Conservation (phyloP, 2,329 filamentous ascomycete species). For the Cyclaneusma minus region DNA sequence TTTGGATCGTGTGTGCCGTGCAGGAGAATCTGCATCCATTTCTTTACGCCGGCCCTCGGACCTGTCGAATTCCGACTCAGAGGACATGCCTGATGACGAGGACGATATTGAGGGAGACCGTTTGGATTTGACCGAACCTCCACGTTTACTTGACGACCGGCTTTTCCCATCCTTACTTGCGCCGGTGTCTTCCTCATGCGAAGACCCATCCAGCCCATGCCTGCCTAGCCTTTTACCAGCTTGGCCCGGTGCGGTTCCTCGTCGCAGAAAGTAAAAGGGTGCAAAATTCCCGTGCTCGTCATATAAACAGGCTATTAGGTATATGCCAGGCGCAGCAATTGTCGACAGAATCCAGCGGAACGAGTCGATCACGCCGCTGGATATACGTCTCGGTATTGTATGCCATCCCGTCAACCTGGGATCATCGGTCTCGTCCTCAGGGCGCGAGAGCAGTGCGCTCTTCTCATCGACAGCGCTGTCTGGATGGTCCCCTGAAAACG, state of each 20-base stretch:
- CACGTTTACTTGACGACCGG: no score
- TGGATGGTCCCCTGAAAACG: constrained; percentile 19
- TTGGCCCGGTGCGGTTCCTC: background rate
- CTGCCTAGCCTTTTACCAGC: no score
- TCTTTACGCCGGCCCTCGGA: constrained; percentile 15
- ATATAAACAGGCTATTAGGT: constrained; percentile 70
- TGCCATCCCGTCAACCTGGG: constrained; percentile 32
- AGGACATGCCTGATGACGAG: constrained; percentile 49
- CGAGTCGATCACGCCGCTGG: constrained; percentile 56
- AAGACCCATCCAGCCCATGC: no score
- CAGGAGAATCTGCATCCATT: constrained; percentile 7
- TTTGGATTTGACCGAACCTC: constrained; percentile 10
- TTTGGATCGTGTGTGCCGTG: constrained; percentile 46
- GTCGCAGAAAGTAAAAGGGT: constrained; percentile 51
- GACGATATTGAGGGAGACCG: constrained; percentile 21
- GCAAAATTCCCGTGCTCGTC: constrained; percentile 68
- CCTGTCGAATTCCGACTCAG: constrained; percentile 45
- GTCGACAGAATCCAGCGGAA: constrained; percentile 67
- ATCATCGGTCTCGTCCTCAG: constrained; percentile 18
- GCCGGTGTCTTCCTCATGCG: no score
- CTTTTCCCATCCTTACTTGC: no score
- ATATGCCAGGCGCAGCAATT: constrained; percentile 65
- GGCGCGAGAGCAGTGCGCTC: constrained; percentile 44
- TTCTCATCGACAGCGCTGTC: constrained; percentile 42
- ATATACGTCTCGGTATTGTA: constrained; percentile 51